Evolutionary conservation across 208 protist genomes (phyloP).

Genomic region (Wallacemonas rigidus): DNA sequence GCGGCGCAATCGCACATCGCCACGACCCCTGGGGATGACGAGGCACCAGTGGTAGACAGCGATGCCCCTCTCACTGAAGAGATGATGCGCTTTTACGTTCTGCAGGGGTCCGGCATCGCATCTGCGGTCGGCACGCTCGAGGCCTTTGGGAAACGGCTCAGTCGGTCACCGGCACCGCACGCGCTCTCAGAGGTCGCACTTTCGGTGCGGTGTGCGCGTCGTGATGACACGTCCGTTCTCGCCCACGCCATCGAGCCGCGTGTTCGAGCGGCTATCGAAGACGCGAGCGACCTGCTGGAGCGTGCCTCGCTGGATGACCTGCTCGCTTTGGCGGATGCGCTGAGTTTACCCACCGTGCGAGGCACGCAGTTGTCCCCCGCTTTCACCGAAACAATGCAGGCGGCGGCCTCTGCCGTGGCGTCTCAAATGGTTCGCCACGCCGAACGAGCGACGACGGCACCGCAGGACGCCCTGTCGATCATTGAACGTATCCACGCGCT

Average conservation of each 20-base stretch:
- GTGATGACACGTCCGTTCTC: slow-evolving; percentile 36
- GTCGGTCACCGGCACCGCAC: slow-evolving; percentile 24
- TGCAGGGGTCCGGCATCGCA: not conserved
- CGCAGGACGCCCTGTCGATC: slow-evolving; percentile 26
- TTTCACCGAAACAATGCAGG: not conserved
- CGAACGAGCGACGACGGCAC: slow-evolving; percentile 19
- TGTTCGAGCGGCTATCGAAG: slow-evolving; percentile 15
- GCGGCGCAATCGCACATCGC: no score
- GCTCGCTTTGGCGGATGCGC: slow-evolving; percentile 26
- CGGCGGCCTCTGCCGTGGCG: slow-evolving; percentile 6
- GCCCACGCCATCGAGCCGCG: slow-evolving; percentile 21
- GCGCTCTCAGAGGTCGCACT: slow-evolving; percentile 31
- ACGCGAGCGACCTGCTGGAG: slow-evolving; percentile 1
- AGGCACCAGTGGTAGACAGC: not conserved
- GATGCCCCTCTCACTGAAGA: slow-evolving; percentile 1
- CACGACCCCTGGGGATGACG: not conserved
- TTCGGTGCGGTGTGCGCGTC: slow-evolving; percentile 31
- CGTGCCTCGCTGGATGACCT: slow-evolving; percentile 28
- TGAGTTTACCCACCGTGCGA: slow-evolving; percentile 30
- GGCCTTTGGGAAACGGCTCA: slow-evolving; percentile 19
- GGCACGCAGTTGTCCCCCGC: slow-evolving; percentile 13
- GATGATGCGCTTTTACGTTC: slow-evolving; percentile 2
- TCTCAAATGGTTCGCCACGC: slow-evolving; percentile 15
- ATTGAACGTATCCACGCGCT: slow-evolving; percentile 1
- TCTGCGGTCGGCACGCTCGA: not conserved